Evolutionary conservation across 2,329 filamentous ascomycete species (phyloP), one percentile per base, ranked within the genome.

Genomic region (Monilinia laxa): DNA sequence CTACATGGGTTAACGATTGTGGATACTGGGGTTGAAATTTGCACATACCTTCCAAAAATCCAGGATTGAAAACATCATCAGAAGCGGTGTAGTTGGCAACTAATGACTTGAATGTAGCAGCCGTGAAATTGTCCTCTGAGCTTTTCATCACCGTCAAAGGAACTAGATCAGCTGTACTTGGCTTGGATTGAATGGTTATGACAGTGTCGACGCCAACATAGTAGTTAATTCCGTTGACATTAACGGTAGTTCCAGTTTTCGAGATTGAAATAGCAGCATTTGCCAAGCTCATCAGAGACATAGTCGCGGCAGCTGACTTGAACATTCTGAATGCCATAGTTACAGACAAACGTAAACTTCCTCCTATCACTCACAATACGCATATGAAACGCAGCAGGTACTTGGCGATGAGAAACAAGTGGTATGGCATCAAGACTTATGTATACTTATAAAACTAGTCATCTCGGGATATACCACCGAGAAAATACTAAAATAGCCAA

Each of bases 161-260:
- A 23, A 74, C 70, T 64, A 73, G 58, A 54, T 72, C 70, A 16
- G 68, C 66, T n/a, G 67, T 68, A 54, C 42, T 68, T 23, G 68
- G 66, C 2, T 69, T 70, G 9, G 68, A 67, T 23, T 64, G 67
- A 45, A 74, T 71, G 35, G 68, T 70, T 1, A 70, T 69, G 20
- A 75, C 71, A 20, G 68, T 23, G 18, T 69, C 52, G 47, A 71
- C 69, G 58, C 73, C 69, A 58, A 72, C 69, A 69, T 75, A 77
- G 62, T 77, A 78, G n/a, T 65, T 70, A 28, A 76, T 75, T 2
- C 73, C 74, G 72, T 78, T 73, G 11, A 78, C 69, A 57, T 40
- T 38, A 31, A 62, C 64, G 14, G 64, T 68, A 47, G 47, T 53
- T 53, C 67, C 67, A 14, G 58, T 56, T 10, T 51, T 62, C 23